phyloP scores from a whole-genome alignment of 2,329 filamentous ascomycete species.

The Scedosporium aurantiacum region DNA sequence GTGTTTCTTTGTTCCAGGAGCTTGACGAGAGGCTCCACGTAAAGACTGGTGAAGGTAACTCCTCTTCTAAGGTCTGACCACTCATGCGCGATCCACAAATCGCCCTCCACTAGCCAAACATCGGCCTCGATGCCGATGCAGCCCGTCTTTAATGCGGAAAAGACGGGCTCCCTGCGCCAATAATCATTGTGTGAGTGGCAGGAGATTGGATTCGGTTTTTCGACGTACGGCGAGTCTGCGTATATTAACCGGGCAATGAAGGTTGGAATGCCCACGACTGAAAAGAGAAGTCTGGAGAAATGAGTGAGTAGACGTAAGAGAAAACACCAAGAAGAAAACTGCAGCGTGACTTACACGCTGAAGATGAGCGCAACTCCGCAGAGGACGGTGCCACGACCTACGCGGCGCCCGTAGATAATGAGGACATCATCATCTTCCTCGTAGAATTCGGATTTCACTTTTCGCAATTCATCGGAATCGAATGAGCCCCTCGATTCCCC shows the following conservation, averaged over 20 bases:
- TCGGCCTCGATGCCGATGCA: slow-evolving; percentile 59
- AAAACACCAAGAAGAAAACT: not conserved
- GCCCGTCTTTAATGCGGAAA: slow-evolving; percentile 47
- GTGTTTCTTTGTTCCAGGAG: slow-evolving; percentile 42
- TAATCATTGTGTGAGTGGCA: slow-evolving; percentile 66
- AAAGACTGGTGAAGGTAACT: slow-evolving; percentile 49
- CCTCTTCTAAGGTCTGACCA: slow-evolving; percentile 38
- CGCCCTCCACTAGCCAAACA: slow-evolving; percentile 47
- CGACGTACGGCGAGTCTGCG: not conserved
- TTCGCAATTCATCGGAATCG: not conserved
- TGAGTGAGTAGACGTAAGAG: not conserved
- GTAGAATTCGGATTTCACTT: not conserved
- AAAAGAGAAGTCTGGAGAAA: slow-evolving; percentile 5
- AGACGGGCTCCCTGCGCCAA: slow-evolving; percentile 52
- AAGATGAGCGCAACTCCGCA: not conserved
- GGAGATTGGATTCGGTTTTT: slow-evolving; percentile 30
- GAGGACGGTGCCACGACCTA: not conserved
- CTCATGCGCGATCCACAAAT: slow-evolving; percentile 54
- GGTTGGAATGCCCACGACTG: slow-evolving; percentile 6
- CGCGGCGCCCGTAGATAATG: not conserved
- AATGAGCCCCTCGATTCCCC: not conserved
- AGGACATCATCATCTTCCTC: not conserved
- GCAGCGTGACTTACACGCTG: not conserved
- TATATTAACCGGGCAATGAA: not conserved
- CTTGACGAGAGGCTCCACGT: slow-evolving; percentile 51